These are phyloP conservation scores for Exophiala aquamarina DNA, from an alignment of 2,329 filamentous ascomycete genomes.

Conservation along the genomic window DNA sequence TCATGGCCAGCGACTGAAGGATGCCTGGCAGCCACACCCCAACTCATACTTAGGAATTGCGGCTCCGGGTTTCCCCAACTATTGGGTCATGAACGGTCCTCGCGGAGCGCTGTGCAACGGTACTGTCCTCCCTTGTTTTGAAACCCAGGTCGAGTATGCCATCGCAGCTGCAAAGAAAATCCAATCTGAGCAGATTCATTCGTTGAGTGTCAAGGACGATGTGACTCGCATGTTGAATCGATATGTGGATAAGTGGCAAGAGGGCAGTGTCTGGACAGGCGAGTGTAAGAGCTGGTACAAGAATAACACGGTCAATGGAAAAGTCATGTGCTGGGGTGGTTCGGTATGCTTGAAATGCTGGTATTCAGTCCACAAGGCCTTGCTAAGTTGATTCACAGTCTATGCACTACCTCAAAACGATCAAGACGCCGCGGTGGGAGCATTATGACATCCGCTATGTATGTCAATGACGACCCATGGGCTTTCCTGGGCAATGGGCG, in stretches of 20 bases:
- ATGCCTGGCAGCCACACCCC: too few relatives aligned
- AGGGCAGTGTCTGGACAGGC: neutral
- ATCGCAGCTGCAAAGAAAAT: slow-evolving; percentile 7
- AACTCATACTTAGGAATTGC: slow-evolving; percentile 29
- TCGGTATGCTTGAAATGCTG: neutral
- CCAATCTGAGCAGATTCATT: slow-evolving; percentile 4
- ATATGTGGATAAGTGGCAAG: slow-evolving; percentile 8
- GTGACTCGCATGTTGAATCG: slow-evolving; percentile 2
- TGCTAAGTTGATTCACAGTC: too few relatives aligned
- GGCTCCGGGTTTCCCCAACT: slow-evolving; percentile 13
- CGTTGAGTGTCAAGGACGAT: slow-evolving; percentile 1
- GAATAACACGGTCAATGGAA: neutral
- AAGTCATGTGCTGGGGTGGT: slow-evolving; percentile 5
- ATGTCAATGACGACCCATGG: slow-evolving; percentile 39
- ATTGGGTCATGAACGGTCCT: slow-evolving; percentile 1
- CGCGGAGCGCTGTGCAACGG: slow-evolving; percentile 2
- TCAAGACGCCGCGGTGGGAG: neutral
- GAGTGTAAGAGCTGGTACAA: slow-evolving; percentile 11
- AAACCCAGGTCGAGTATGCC: slow-evolving; percentile 20
- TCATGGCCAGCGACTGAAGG: too few relatives aligned
- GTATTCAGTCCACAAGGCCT: too few relatives aligned
- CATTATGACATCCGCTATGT: slow-evolving; percentile 32
- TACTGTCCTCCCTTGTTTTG: slow-evolving; percentile 13
- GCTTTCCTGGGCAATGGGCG: slow-evolving; percentile 44
- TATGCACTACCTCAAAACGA: neutral